Evolutionary conservation across 768 basidiomycete genomes (phyloP).

Genomic region (Baorangia bicolor): DNA sequence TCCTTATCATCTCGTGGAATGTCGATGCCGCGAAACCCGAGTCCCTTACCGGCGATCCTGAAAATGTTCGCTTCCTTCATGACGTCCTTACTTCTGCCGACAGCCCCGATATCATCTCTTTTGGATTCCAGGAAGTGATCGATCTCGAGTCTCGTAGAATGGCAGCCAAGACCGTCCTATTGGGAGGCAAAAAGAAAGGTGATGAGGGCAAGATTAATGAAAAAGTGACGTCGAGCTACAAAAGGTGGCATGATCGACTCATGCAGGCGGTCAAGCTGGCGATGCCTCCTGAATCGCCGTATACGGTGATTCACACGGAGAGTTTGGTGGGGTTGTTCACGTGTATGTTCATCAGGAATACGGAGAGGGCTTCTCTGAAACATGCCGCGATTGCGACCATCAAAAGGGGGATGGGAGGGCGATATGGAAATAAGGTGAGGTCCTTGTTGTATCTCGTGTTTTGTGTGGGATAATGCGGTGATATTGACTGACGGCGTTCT

Average conservation of each 20-base stretch:
- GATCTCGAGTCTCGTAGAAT: slow-evolving; percentile 92
- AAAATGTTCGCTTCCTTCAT: slow-evolving; percentile 81
- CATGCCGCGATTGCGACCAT: slow-evolving; percentile 77
- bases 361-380: slow-evolving; percentile 57
- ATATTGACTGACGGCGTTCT: neutral
- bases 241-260: slow-evolving; percentile 84
- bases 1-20: slow-evolving; percentile 91
- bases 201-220: slow-evolving; percentile 59
- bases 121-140: slow-evolving; percentile 96
- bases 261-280: slow-evolving; percentile 66
- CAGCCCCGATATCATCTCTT: slow-evolving; percentile 83
- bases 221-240: slow-evolving; percentile 84
- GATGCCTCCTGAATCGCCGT: slow-evolving; percentile 73
- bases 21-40: slow-evolving; percentile 86
- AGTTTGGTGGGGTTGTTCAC: slow-evolving; percentile 89
- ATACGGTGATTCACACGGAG: slow-evolving; percentile 80
- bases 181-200: slow-evolving; percentile 66
- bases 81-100: slow-evolving; percentile 72
- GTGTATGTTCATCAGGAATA: slow-evolving; percentile 68
- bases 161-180: slow-evolving; percentile 86
- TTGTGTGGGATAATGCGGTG: neutral
- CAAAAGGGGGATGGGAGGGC: slow-evolving; percentile 89
- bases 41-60: slow-evolving; percentile 57
- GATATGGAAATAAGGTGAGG: slow-evolving; percentile 92
- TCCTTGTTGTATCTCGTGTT: neutral